These are phyloP conservation scores for Penicillium bovifimosum DNA, from an alignment of 495 filamentous ascomycete genomes.

Conservation along the genomic window DNA sequence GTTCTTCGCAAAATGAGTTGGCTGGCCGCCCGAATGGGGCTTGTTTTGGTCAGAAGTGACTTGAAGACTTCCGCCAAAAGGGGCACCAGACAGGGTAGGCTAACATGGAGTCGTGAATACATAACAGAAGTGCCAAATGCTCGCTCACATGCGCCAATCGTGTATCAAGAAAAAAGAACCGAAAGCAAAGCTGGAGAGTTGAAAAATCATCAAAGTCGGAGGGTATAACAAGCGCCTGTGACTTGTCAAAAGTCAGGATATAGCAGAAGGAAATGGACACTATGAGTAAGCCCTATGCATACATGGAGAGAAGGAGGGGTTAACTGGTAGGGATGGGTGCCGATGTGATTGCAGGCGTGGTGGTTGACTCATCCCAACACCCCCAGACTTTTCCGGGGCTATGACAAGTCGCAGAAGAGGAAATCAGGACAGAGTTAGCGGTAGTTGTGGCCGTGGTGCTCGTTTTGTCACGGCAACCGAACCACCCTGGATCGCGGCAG, in stretches of 20 bases:
- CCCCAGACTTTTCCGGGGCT: neutral
- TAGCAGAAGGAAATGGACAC: neutral
- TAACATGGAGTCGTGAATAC: neutral
- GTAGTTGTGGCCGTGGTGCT: constrained; percentile 32
- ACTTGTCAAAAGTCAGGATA: neutral
- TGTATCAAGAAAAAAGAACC: neutral
- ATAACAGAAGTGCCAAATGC: neutral
- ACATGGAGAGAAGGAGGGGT: neutral
- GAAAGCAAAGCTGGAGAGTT: neutral
- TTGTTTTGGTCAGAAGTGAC: neutral
- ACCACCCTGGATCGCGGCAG: constrained; percentile 67
- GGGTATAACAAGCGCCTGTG: constrained; percentile 3
- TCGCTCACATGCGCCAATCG: constrained; percentile 2
- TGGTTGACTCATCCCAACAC: neutral
- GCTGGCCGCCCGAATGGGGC: neutral
- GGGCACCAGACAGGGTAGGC: neutral
- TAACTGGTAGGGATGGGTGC: neutral
- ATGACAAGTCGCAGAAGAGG: neutral
- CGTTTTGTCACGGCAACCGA: constrained; percentile 56
- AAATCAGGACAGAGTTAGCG: neutral
- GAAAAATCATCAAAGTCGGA: neutral
- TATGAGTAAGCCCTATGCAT: neutral
- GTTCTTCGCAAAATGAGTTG: neutral
- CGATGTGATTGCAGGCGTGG: neutral
- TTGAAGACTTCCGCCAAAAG: neutral